These are phyloP conservation scores for barrel medic (Medicago truncatula) DNA, from an alignment of 306 rosid species.

Conservation along the genomic window DNA sequence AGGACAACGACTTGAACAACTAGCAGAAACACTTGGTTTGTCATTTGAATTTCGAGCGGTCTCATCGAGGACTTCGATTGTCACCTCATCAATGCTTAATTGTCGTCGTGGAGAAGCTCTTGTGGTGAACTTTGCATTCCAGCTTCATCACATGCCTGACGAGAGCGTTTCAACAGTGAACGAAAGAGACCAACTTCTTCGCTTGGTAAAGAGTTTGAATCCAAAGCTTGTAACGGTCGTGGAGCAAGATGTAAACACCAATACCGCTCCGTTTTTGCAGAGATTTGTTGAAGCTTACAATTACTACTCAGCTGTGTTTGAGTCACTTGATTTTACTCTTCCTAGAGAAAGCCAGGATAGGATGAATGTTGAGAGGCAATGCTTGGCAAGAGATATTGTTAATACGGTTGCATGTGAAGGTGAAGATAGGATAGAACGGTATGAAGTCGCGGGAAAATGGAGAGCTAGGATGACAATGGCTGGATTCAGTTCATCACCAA, in stretches of 20 bases:
- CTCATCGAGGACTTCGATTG: conserved; percentile 68
- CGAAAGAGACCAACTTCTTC: conserved; percentile 88
- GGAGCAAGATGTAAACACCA: conserved; percentile 95
- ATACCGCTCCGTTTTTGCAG: conserved; percentile 80
- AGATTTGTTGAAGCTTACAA: conserved; percentile 84
- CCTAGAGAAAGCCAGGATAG: conserved; percentile 93
- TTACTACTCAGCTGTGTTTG: conserved; percentile 86
- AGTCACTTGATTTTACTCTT: conserved; percentile 88
- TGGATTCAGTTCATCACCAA: conserved; percentile 71
- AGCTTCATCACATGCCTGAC: conserved; percentile 99
- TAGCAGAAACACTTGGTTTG: conserved; percentile 70
- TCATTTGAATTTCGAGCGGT: conserved; percentile 84
- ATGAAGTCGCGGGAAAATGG: conserved; percentile 98
- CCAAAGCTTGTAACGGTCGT: conserved; percentile 92
- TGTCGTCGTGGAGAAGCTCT: conserved; percentile 84
- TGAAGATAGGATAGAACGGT: conserved; percentile 87
- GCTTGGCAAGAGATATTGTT: conserved; percentile 94
- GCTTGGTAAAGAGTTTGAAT: conserved; percentile 82
- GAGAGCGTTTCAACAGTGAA: conserved; percentile 92
- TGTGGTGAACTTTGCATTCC: conserved; percentile 84
- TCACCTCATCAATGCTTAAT: conserved; percentile 74
- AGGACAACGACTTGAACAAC: conserved; percentile 86
- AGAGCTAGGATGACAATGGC: conserved; percentile 97
- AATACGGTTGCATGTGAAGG: conserved; percentile 94
- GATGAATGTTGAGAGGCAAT: conserved; percentile 91